Conservation (phyloP, 2,329 filamentous ascomycete genomes). For the Aspergillaceae sp. region DNA sequence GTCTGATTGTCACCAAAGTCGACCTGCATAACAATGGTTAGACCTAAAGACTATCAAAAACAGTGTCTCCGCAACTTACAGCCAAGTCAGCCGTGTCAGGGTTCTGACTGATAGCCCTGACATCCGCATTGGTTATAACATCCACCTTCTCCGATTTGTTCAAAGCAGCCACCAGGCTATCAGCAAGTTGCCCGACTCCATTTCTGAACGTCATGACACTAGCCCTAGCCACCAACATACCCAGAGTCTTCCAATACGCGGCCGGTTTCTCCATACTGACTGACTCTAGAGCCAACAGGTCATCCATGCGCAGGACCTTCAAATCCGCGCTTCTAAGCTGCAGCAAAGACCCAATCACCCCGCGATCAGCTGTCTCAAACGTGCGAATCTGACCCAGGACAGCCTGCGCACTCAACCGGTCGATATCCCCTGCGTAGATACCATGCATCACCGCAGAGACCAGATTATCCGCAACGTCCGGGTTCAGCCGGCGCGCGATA, state of each 20-base stretch:
- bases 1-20: constrained; percentile 2
- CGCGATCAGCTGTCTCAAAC: constrained; percentile 33
- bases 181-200: constrained; percentile 58
- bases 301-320: constrained; percentile 16
- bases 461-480: constrained; percentile 59
- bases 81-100: constrained; percentile 12
- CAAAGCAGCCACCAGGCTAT: constrained; percentile 47
- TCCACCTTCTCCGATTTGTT: constrained; percentile 49
- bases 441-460: constrained; percentile 72
- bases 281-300: constrained; percentile 18
- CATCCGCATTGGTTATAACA: constrained; percentile 44
- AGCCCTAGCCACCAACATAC: constrained; percentile 10
- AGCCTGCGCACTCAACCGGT: constrained; percentile 65
- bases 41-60: background rate
- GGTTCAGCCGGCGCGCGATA: constrained; percentile 47
- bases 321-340: constrained; percentile 3
- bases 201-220: constrained; percentile 36
- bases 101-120: constrained; percentile 39
- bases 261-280: constrained; percentile 7
- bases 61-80: constrained; percentile 10
- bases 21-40: constrained; percentile 9
- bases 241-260: constrained; percentile 11
- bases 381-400: constrained; percentile 46
- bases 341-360: constrained; percentile 12
- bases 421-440: constrained; percentile 84